These are phyloP conservation scores for Sherardia arvensis DNA, from an alignment of 257 asterid genomes.

Conservation along the genomic window DNA sequence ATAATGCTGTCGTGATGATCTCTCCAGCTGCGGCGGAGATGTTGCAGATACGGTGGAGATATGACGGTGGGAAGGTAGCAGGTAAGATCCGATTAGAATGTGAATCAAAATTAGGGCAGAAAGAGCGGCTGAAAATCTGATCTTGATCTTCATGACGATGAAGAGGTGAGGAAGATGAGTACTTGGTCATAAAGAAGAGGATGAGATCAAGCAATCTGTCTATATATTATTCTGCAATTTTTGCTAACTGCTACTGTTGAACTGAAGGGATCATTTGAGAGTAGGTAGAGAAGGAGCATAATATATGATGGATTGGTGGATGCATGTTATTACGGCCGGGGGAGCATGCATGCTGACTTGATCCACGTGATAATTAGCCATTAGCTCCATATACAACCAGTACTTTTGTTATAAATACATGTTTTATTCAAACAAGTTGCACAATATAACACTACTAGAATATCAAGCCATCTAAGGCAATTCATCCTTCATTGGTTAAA, in stretches of 20 bases:
- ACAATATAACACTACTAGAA: too few species aligned
- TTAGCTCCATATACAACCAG: not conserved
- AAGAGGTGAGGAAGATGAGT: not conserved
- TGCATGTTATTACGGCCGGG: not conserved
- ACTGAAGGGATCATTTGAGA: not conserved
- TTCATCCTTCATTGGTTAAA: too few species aligned
- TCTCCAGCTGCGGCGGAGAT: not conserved
- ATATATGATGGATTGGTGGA: not conserved
- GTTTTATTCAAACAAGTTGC: not conserved
- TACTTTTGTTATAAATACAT: not conserved
- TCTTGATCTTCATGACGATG: constrained; percentile 15
- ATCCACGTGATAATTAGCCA: not conserved
- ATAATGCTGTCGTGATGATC: not conserved
- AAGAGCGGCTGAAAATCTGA: constrained; percentile 14
- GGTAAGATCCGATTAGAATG: constrained; percentile 7
- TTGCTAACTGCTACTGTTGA: not conserved
- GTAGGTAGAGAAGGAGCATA: not conserved
- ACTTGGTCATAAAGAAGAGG: not conserved
- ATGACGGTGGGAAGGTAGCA: constrained; percentile 10
- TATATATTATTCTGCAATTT: not conserved
- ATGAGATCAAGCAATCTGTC: not conserved
- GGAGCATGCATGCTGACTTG: not conserved
- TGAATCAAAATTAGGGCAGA: constrained; percentile 13
- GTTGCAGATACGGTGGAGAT: not conserved
- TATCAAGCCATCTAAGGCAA: too few species aligned